phyloP scores from a whole-genome alignment of 1,139 yeast genomes.

The Suhomyces anneliseae region DNA sequence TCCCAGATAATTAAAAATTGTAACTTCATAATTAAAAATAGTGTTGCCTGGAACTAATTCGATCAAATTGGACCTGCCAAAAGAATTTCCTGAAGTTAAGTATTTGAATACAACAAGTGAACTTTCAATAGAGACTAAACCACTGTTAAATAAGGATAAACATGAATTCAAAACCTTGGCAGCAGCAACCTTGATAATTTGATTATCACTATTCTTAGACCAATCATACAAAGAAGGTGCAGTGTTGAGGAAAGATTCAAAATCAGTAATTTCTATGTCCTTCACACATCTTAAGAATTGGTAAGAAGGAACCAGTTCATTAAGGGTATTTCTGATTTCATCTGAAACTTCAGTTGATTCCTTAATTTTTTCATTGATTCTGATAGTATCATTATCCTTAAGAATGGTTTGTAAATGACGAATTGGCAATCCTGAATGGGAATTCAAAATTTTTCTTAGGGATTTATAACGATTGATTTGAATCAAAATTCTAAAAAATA shows the following conservation, averaged over 20 bases:
- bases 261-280: slow-evolving; percentile 7
- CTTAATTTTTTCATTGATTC: slow-evolving; percentile 11
- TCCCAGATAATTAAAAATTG: slow-evolving; percentile 8
- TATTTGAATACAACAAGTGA: slow-evolving; percentile 1
- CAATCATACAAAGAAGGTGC: slow-evolving; percentile 9
- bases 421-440: slow-evolving; percentile 14
- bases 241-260: slow-evolving; percentile 7
- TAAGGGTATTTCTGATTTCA: slow-evolving; percentile 2
- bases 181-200: slow-evolving; percentile 5
- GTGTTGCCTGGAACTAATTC: slow-evolving; percentile 1
- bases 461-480: slow-evolving; percentile 28
- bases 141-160: slow-evolving; percentile 11
- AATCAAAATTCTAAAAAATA: slow-evolving; percentile 25
- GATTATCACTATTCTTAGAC: slow-evolving; percentile 3
- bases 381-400: slow-evolving; percentile 7
- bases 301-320: slow-evolving; percentile 9
- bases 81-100: slow-evolving; percentile 4
- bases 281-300: slow-evolving; percentile 10
- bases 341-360: slow-evolving; percentile 10
- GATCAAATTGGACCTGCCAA: slow-evolving; percentile 4
- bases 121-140: slow-evolving; percentile 6
- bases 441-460: slow-evolving; percentile 22
- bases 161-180: slow-evolving; percentile 8
- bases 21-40: slow-evolving; percentile 9
- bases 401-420: slow-evolving; percentile 8